A percentile compares a stretch with the other conserved stretches of the same genome.
Evolutionary conservation across 805 yeast genomes (phyloP).

Genomic region (Pichia phayaonensis): DNA sequence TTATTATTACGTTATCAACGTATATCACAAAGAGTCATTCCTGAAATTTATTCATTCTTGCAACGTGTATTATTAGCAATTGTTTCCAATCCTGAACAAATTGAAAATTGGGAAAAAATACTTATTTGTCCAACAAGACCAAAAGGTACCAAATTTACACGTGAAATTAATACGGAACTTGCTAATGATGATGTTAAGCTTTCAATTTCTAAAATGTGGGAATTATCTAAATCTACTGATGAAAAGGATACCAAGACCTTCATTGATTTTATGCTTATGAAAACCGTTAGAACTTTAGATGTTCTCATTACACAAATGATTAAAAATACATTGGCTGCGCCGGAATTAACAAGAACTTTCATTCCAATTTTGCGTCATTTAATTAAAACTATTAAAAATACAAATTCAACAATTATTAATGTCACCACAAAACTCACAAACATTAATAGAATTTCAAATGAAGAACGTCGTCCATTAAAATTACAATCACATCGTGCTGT

Average conservation of each 20-base stretch:
- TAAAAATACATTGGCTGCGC: constrained; percentile 55
- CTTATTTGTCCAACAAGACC: constrained; percentile 16
- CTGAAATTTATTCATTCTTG: constrained; percentile 63
- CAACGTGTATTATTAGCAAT: constrained; percentile 43
- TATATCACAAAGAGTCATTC: constrained; percentile 69
- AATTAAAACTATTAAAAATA: constrained; percentile 28
- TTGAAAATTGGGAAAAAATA: constrained; percentile 15
- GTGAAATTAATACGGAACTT: constrained; percentile 10
- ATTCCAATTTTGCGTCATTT: constrained; percentile 35
- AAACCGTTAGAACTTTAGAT: constrained; percentile 29
- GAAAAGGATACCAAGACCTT: constrained; percentile 11
- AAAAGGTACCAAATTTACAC: constrained; percentile 16
- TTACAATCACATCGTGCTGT: constrained; percentile 80
- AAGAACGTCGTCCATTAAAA: constrained; percentile 59
- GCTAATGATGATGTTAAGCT: constrained; percentile 7
- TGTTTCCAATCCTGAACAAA: constrained; percentile 30
- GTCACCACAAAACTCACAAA: constrained; percentile 40
- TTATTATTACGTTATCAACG: constrained; percentile 66
- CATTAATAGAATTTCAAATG: constrained; percentile 38
- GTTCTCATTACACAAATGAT: constrained; percentile 33
- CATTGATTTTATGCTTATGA: constrained; percentile 27
- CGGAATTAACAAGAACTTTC: constrained; percentile 51
- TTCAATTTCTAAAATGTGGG: constrained; percentile 5
- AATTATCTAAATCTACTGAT: constrained; percentile 5
- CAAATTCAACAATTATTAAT: constrained; percentile 26